Evolutionary conservation across 768 basidiomycete species (phyloP), one percentile per base, ranked within the genome.

Genomic region (Mycena pura): DNA sequence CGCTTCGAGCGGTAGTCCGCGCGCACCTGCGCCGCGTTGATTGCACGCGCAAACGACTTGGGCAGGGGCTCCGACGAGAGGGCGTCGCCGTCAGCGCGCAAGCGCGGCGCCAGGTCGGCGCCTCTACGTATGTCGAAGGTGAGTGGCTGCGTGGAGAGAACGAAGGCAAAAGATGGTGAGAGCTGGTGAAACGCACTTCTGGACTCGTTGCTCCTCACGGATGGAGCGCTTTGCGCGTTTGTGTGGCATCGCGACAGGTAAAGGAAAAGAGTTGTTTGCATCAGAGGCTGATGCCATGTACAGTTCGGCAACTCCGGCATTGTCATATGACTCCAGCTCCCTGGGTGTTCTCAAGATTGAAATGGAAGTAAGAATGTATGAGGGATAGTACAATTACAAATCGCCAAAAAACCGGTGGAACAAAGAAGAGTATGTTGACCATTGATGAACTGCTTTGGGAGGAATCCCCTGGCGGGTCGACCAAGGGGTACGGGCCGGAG

Each of bases 21-120:
- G 41, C 88, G 80, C 41, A 91, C 80, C 59, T 79, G 74, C 21
- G 76, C 76, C 2, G 91, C 88, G 66, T 92, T 85, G 36, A 93
- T 72, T 19, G 92, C 81, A 14, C 91, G 84, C 32, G 82, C 72
- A 15, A 82, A 82, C 10, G 87, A 83, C 74, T 92, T 93, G 9
- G 92, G 91, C 19, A 93, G 80, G 5, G 80, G 75, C 67, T 93
- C 92, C 44, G 80, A 76, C 68, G 68, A 70, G 38, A 85, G 70
- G 19, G 58, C 52, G 48, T 65, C 50, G 41, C 41, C 21, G 39
- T 15, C 8, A 6, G 77, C 73, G 21, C 75, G 67, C 64, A 76
- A 77, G 60, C 65, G 70, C 17, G 86, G 88, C 6, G 82, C 78
- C 46, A 84, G 70, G 74, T 89, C 81, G 43, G 74, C 63, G 52